A percentile compares a stretch with the other conserved stretches of the same genome.
Conservation (phyloP, 495 filamentous ascomycete genomes). For the Aspergillus heteromorphus region DNA sequence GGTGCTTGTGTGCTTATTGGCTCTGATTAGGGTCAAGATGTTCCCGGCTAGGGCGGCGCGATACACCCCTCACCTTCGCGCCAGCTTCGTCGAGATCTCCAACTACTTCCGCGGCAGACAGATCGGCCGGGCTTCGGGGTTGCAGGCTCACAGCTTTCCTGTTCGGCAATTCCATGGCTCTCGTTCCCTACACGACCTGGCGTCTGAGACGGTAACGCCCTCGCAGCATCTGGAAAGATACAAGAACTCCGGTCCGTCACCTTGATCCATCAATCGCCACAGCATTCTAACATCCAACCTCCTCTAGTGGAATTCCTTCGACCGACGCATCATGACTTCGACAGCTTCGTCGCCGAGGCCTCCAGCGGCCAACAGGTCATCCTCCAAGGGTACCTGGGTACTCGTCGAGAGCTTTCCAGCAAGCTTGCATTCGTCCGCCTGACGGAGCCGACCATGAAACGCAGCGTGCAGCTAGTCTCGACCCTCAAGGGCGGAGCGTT, state of each 20-base stretch:
- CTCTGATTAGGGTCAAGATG: conserved; percentile 14
- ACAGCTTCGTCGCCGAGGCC: conserved; percentile 36
- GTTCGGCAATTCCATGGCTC: conserved; percentile 25
- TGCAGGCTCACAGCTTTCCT: conserved; percentile 7
- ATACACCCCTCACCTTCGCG: conserved; percentile 23
- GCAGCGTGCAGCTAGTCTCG: conserved; percentile 51
- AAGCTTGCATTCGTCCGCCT: conserved; percentile 66
- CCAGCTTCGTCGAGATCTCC: conserved; percentile 38
- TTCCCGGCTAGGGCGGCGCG: conserved; percentile 17
- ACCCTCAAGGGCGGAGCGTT: conserved; percentile 38
- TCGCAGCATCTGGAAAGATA: conserved; percentile 38
- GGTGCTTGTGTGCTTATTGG: background rate
- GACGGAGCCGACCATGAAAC: conserved; percentile 41
- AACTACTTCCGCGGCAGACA: conserved; percentile 27
- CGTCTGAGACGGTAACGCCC: conserved; percentile 10
- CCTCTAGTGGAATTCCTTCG: conserved; percentile 48
- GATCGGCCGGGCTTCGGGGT: conserved; percentile 8
- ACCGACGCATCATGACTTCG: conserved; percentile 44
- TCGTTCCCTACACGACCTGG: too few relatives aligned
- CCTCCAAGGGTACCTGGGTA: conserved; percentile 68
- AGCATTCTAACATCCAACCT: background rate
- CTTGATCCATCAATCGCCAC: background rate
- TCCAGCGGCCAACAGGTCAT: conserved; percentile 47
- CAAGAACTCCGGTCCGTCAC: conserved; percentile 40
- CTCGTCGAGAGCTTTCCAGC: conserved; percentile 56